Evolutionary conservation across 768 basidiomycete genomes (phyloP), one percentile per base, ranked within the genome.

Genomic region (Auricularia auricula-judae): DNA sequence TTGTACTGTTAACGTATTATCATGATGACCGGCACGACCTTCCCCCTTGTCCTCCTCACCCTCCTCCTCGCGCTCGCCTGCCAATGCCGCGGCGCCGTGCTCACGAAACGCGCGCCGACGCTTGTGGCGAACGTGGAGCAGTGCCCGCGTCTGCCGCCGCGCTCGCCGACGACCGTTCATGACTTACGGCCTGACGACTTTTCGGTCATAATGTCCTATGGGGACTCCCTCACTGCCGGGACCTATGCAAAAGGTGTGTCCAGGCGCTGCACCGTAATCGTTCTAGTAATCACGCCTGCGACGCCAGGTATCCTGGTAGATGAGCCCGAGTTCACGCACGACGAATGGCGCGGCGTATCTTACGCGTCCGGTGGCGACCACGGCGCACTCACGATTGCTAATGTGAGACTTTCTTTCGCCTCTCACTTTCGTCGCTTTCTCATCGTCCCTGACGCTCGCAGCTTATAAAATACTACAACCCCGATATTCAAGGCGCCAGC

Each of bases 171-270:
- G 53, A n/a, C 53, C n/a, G 56, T 59, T 29, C 56, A 59, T 29
- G 56, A 59, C 34, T 21, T 51, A 21, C 47, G 47, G 14, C 75
- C 75, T 43, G 75, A 76, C 53, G 73, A 76, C 53, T 71, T 76
- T 62, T 64, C 65, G 8, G 72, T 73, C 11, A 62, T 74, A n/a
- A 70, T 73, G 66, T 73, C 73, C 8, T 10, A 75, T 16, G 75
- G 75, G 16, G 75, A 76, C 61, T 72, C 71, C 2, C 74, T 76
- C 63, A 73, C 75, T 3, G 75, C 74, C 5, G 75, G 69, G 0
- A 51, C 72, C 12, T 68, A 75, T 39, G 73, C 73, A 23, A 56
- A 65, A 61, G 62, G 70, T 16, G 51, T 66, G 5, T 66, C 63
- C 36, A n/a, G 51, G 4, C 21, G 18, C 21, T 61, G 67, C 33